phyloP scores from a whole-genome alignment of 179 eudicot genomes.

The Actinidia arguta region DNA sequence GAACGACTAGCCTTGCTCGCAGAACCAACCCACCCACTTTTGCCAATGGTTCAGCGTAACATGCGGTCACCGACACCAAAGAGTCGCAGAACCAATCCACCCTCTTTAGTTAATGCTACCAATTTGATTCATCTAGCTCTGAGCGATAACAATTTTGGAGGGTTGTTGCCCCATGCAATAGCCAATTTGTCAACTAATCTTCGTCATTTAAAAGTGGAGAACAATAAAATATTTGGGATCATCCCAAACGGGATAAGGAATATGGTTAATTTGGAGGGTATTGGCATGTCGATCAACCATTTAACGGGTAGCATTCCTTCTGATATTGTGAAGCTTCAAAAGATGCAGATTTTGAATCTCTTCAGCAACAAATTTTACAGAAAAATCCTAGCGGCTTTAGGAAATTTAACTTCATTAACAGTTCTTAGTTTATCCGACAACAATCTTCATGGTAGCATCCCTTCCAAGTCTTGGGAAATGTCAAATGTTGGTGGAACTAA shows the following conservation, averaged over 20 bases:
- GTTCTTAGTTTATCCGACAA: neutral
- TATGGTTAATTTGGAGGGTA: too few species aligned
- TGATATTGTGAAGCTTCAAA: neutral
- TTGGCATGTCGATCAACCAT: neutral
- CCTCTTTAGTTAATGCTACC: too few species aligned
- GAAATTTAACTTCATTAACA: neutral
- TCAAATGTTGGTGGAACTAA: slow-evolving; percentile 4
- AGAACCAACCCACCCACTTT: too few species aligned
- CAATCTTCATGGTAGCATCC: neutral
- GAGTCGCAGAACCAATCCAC: too few species aligned
- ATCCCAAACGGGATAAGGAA: neutral
- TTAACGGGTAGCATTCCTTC: neutral
- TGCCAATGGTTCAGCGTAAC: too few species aligned
- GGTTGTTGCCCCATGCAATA: neutral
- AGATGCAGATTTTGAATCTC: neutral
- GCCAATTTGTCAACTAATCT: neutral
- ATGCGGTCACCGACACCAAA: too few species aligned
- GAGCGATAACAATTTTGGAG: neutral
- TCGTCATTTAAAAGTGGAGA: too few species aligned
- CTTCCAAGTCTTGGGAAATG: neutral
- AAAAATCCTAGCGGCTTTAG: neutral
- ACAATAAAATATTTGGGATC: neutral
- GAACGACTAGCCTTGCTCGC: too few species aligned
- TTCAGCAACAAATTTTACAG: neutral
- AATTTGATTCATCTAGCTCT: neutral